Base-by-base conservation (phyloP, 345 rosid genomes). In the Eucalyptus rudis region DNA sequence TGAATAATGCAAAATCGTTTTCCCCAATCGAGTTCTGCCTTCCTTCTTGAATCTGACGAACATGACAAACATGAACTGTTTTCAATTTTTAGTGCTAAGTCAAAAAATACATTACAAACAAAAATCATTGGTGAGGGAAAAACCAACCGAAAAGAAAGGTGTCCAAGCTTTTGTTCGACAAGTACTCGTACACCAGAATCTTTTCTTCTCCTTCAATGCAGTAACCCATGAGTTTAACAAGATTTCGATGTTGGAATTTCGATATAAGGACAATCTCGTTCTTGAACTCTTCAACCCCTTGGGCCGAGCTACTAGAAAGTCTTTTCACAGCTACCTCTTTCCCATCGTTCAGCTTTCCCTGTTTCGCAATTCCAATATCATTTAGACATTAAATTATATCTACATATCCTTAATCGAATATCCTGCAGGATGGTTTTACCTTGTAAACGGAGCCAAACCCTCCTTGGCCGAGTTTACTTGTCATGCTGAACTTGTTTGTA, bases 291-390 rank as follows among this genome's bases (percentile, higher is more conserved):
- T 91, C 89, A 1, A 92, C 84, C 17, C 98, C 99, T 92, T 95
- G 96, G 19, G 95, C 92, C 2, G 99, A 96, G n/a, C 85, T 89
- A 15, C 92, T 83, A 13, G 95, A 92, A 12, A 95, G 90, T 89
- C 95, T 92, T 91, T 96, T 96, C 54, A 96, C 95, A 6, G 96
- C 98, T 31, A 96, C 91, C 44, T 93, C 91, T 85, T 87, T 88
- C 20, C 96, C 95, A 90, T 89, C 86, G 1, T 79, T 43, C 11
- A 96, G 88, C 64, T 43, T 88, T 11, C 98, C 98, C 98, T 96
- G 91, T 44, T 54, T 44, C 8, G 10, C 36, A 29, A 19, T 16
- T 47, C 43, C 6, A 8, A 43, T 17, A 62, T 10, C 68, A 92
- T 94, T 44, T 3, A 31, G 56, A 54, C n/a, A 44, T 36, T 20